Conservation (phyloP, 495 filamentous ascomycete genomes). For the Astrothelium subdiscretum region DNA sequence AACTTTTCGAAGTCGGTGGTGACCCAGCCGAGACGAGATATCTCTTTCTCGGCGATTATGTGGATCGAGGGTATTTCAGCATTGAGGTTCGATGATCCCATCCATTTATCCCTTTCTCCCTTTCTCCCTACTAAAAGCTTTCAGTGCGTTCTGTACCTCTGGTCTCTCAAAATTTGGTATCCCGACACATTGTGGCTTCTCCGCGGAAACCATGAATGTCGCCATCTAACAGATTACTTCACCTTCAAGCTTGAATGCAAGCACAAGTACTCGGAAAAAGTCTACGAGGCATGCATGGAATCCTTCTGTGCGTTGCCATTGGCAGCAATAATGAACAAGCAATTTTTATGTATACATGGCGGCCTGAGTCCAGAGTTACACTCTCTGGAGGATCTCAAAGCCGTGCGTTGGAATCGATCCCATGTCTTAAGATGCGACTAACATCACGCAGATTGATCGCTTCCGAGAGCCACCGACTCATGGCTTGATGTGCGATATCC, state of each 20-base stretch:
- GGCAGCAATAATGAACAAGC: constrained; percentile 99
- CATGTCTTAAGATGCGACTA: constrained; percentile 4
- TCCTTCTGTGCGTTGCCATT: constrained; percentile 91
- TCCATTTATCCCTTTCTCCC: background rate
- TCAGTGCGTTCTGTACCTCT: constrained; percentile 89
- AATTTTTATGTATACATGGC: constrained; percentile 97
- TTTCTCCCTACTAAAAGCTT: constrained; percentile 10
- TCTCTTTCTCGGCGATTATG: constrained; percentile 94
- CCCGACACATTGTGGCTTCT: constrained; percentile 94
- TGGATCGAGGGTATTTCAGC: constrained; percentile 96
- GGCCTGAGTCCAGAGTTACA: constrained; percentile 92
- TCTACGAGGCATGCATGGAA: constrained; percentile 97
- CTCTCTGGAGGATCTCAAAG: constrained; percentile 85
- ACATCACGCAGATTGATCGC: constrained; percentile 66
- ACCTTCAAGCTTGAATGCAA: constrained; percentile 99
- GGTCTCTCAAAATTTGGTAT: constrained; percentile 98
- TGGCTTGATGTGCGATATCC: constrained; percentile 96
- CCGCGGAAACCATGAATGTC: constrained; percentile 95
- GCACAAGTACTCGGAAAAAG: constrained; percentile 92
- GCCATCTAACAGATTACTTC: constrained; percentile 98
- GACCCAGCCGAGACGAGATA: constrained; percentile 94
- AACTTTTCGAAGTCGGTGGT: constrained; percentile 95
- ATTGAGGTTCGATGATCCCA: constrained; percentile 55
- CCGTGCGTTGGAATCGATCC: constrained; percentile 38
- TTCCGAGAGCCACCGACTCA: constrained; percentile 96